These are phyloP conservation scores for Spathaspora passalidarum DNA, from an alignment of 805 yeast genomes.

Conservation along the genomic window DNA sequence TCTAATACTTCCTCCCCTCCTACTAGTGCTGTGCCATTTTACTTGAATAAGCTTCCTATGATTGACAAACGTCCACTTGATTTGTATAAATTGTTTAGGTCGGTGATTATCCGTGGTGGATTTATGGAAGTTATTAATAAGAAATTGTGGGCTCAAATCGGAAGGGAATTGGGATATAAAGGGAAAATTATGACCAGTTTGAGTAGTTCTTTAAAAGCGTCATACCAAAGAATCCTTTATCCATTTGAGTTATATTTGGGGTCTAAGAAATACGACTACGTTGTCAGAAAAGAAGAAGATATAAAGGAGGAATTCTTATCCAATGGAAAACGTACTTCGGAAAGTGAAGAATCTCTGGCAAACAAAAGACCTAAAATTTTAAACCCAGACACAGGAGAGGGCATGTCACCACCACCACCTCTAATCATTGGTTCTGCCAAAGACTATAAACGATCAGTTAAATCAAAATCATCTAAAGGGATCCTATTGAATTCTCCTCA, in stretches of 20 bases:
- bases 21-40: slow-evolving; percentile 17
- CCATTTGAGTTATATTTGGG: slow-evolving; percentile 24
- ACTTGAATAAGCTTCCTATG: slow-evolving; percentile 49
- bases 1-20: neutral
- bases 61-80: slow-evolving; percentile 68
- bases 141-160: slow-evolving; percentile 80
- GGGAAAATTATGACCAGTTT: slow-evolving; percentile 71
- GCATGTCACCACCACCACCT: slow-evolving; percentile 20
- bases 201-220: slow-evolving; percentile 61
- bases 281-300: neutral
- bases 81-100: slow-evolving; percentile 53
- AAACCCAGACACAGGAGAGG: neutral
- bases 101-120: slow-evolving; percentile 68
- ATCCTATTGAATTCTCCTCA: slow-evolving; percentile 48
- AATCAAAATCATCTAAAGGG: slow-evolving; percentile 48
- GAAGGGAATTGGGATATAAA: slow-evolving; percentile 74
- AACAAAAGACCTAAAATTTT: slow-evolving; percentile 2
- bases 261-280: slow-evolving; percentile 4
- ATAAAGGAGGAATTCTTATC: neutral
- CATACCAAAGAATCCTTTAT: slow-evolving; percentile 46
- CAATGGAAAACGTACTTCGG: neutral
- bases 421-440: slow-evolving; percentile 44
- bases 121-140: slow-evolving; percentile 57
- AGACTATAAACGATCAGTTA: slow-evolving; percentile 45
- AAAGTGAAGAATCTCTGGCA: neutral